Conservation (phyloP, 164 flowering plant species). For the Amborella trichopoda region DNA sequence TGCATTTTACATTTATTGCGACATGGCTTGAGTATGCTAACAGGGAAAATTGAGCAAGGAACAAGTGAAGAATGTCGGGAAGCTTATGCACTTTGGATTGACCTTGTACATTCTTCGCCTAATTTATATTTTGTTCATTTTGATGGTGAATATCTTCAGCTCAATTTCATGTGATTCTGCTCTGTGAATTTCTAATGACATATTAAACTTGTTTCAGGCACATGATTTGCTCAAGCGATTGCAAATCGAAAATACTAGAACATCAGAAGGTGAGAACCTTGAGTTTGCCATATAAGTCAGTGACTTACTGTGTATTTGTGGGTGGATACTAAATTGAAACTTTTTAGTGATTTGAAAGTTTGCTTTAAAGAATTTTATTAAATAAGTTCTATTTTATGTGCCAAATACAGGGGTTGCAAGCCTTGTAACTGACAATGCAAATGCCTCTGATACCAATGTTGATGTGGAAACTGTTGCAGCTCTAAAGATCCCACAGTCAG, state of each 20-base stretch:
- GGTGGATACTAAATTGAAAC: neutral
- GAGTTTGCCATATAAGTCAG: neutral
- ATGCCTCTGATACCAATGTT: too few relatives aligned
- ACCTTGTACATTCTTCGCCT: slow-evolving; percentile 30
- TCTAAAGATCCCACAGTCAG: slow-evolving; percentile 3
- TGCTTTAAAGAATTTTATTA: neutral
- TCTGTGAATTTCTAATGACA: neutral
- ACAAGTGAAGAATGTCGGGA: slow-evolving; percentile 86
- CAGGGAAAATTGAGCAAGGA: slow-evolving; percentile 93
- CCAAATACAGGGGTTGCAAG: slow-evolving; percentile 10
- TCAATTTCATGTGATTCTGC: slow-evolving; percentile 1
- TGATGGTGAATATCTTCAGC: neutral
- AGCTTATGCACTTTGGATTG: slow-evolving; percentile 63
- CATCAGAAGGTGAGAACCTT: slow-evolving; percentile 27
- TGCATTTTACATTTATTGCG: slow-evolving; percentile 4
- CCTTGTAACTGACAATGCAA: slow-evolving; percentile 3
- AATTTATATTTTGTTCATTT: neutral
- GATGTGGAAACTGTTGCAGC: slow-evolving; percentile 7
- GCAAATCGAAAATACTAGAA: slow-evolving; percentile 36
- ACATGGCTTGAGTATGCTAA: slow-evolving; percentile 6
- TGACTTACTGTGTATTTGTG: neutral
- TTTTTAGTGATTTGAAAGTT: neutral
- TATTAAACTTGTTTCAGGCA: slow-evolving; percentile 39
- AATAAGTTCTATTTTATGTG: neutral
- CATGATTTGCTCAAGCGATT: slow-evolving; percentile 54